Conservation (phyloP, 2,329 filamentous ascomycete species). For the Amauroascus niger region DNA sequence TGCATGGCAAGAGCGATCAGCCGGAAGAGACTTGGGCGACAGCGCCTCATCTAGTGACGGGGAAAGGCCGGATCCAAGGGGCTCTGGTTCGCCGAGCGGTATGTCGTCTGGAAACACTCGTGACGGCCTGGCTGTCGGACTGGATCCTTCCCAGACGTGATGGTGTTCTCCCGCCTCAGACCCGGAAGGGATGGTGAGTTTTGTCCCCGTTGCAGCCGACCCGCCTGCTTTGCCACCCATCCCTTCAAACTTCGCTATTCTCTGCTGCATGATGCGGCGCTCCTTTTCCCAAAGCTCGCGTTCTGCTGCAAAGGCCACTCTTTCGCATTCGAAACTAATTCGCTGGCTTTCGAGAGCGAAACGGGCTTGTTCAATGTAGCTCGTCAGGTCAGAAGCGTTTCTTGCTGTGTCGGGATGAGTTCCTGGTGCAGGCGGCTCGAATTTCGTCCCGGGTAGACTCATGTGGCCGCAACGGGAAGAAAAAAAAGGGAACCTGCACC, state of each 20-base stretch:
- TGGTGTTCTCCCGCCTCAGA: slow-evolving; percentile 12
- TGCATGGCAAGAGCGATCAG: slow-evolving; percentile 25
- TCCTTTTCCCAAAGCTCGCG: slow-evolving; percentile 39
- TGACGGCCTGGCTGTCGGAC: slow-evolving; percentile 32
- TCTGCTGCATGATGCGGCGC: slow-evolving; percentile 32
- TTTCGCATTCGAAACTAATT: slow-evolving; percentile 32
- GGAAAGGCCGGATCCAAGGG: slow-evolving; percentile 15
- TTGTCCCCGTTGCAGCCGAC: neutral
- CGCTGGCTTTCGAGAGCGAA: slow-evolving; percentile 33
- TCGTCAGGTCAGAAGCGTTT: neutral
- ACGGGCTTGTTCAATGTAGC: slow-evolving; percentile 36
- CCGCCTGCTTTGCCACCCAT: slow-evolving; percentile 21
- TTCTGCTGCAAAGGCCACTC: slow-evolving; percentile 36
- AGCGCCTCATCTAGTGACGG: slow-evolving; percentile 35
- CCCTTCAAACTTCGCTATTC: slow-evolving; percentile 36
- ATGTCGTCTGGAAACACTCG: slow-evolving; percentile 32
- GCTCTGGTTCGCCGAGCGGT: slow-evolving; percentile 17
- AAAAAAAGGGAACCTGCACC: neutral
- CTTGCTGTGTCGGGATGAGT: neutral
- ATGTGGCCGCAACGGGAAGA: neutral
- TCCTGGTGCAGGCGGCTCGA: neutral
- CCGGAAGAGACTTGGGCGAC: slow-evolving; percentile 29
- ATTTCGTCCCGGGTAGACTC: neutral
- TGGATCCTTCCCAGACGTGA: slow-evolving; percentile 39
- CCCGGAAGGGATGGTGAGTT: neutral